Evolutionary conservation across 805 yeast genomes (phyloP).

Genomic region (Pichia cabralensis): DNA sequence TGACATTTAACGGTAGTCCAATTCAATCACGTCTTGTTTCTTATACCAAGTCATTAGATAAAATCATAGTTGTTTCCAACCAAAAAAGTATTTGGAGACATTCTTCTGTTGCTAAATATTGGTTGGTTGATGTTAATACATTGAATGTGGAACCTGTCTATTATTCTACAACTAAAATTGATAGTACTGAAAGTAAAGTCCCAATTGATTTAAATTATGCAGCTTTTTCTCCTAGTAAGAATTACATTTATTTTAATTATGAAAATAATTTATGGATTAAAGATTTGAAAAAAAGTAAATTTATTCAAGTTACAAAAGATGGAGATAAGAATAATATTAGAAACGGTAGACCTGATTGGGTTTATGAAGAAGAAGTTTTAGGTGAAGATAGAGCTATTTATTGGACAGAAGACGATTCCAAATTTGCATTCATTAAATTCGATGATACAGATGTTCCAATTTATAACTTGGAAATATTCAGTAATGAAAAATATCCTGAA

Average conservation of each 20-base stretch:
- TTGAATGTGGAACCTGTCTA: slow-evolving; percentile 17
- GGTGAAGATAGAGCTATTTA: slow-evolving; percentile 50
- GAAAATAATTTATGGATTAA: slow-evolving; percentile 46
- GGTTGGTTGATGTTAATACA: slow-evolving; percentile 44
- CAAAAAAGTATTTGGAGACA: slow-evolving; percentile 51
- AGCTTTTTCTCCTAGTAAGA: slow-evolving; percentile 53
- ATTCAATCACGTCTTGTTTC: slow-evolving; percentile 32
- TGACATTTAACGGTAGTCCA: slow-evolving; percentile 32
- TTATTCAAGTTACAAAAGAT: slow-evolving; percentile 35
- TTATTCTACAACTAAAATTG: slow-evolving; percentile 14
- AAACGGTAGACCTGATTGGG: slow-evolving; percentile 77
- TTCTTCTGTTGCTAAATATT: slow-evolving; percentile 51
- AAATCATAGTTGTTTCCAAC: slow-evolving; percentile 49
- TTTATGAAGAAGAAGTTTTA: slow-evolving; percentile 73
- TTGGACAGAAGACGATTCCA: slow-evolving; percentile 62
- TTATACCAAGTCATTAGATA: slow-evolving; percentile 35
- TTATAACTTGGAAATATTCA: slow-evolving; percentile 43
- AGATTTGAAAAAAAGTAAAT: slow-evolving; percentile 21
- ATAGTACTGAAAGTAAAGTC: slow-evolving; percentile 17
- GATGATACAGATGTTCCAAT: slow-evolving; percentile 52
- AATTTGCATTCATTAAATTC: slow-evolving; percentile 42
- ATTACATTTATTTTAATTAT: slow-evolving; percentile 44
- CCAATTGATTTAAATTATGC: slow-evolving; percentile 34
- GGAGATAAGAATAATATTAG: slow-evolving; percentile 38
- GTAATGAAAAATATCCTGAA: slow-evolving; percentile 37